Base-by-base conservation (phyloP, 495 filamentous ascomycete genomes). In the Cercophora newfieldiana region DNA sequence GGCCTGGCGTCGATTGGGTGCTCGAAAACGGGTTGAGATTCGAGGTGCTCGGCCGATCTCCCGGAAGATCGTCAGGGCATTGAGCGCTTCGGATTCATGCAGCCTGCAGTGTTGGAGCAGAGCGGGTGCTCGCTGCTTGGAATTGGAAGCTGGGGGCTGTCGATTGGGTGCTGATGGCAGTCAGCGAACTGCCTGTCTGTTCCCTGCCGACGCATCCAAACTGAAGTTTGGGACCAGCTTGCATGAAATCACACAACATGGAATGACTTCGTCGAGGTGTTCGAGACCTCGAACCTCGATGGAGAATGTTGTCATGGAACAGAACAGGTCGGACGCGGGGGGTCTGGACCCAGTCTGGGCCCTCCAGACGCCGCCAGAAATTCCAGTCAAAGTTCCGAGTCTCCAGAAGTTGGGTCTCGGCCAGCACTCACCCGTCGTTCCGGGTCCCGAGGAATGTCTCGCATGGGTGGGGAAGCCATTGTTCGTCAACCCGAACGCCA, bases 21-120 rank as follows among this genome's bases (percentile, higher is more conserved):
- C 47, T 2, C 24, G 54, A 57, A 57, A 57, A 57, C 54, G 54
- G 54, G 54, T 57, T 57, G 54, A 57, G 59, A 61, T 61, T 61
- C 24, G 59, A 26, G 47, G 19, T 18, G 33, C 47, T 24, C 44
- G 59, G 59, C 22, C 59, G 59, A 61, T 61, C 59, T 61, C 59
- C 59, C 59, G 59, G 47, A 44, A 30, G 59, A 61, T 61, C 59
- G 26, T 19, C 59, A 61, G 59, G 59, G 59, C 59, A 61, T 48
- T 49, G 12, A 30, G 12, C 12, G 18, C 12, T 29, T 28, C 50
- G 55, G 26, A 44, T 44, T 44, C 55, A 30, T 57, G 26, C 28
- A 57, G 26, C 25, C 14, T 26, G 16, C n/a, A 10, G 49, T 30
- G 16, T 57, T 57, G 6, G 12, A 19, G 18, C 55, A 33, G 55